Evolutionary conservation across 495 filamentous ascomycete species (phyloP).

Genomic region (Pseudoneurospora amorphoporcata): DNA sequence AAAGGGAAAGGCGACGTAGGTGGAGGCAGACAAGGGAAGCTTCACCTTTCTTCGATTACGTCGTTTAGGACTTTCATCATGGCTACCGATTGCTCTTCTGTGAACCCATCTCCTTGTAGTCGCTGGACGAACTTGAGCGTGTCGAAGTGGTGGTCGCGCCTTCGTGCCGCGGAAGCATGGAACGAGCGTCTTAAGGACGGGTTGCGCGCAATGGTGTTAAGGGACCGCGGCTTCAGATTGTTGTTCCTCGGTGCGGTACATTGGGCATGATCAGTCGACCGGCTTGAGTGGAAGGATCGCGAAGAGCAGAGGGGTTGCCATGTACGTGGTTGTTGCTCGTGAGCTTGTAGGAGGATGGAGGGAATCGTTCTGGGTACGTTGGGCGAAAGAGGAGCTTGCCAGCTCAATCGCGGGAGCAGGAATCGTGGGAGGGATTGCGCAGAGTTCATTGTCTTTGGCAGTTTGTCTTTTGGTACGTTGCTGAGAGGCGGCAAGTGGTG

Average conservation of each 20-base stretch:
- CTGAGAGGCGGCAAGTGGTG: not conserved
- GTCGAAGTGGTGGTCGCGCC: slow-evolving; percentile 91
- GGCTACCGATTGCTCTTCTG: slow-evolving; percentile 85
- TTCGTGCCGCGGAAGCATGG: slow-evolving; percentile 50
- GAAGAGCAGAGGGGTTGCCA: slow-evolving; percentile 1
- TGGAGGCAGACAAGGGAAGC: not conserved
- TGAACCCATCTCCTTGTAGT: slow-evolving; percentile 84
- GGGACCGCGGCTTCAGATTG: not conserved
- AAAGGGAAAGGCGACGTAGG: not conserved
- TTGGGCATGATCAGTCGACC: not conserved
- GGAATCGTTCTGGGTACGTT: not conserved
- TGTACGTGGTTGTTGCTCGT: not conserved
- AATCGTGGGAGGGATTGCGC: slow-evolving; percentile 36
- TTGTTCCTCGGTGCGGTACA: not conserved
- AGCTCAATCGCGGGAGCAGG: slow-evolving; percentile 44
- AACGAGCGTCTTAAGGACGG: slow-evolving; percentile 44
- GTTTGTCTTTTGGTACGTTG: not conserved
- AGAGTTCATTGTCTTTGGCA: slow-evolving; percentile 14
- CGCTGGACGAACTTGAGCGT: slow-evolving; percentile 94
- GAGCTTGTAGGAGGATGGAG: not conserved
- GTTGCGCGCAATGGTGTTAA: slow-evolving; percentile 12
- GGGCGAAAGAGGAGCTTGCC: slow-evolving; percentile 23
- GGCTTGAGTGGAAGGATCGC: slow-evolving; percentile 5
- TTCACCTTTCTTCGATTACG: slow-evolving; percentile 85
- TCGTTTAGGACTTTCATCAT: slow-evolving; percentile 97